phyloP scores from a whole-genome alignment of 2,329 filamentous ascomycete species.

The Nothophaeocryptopus gaeumannii region DNA sequence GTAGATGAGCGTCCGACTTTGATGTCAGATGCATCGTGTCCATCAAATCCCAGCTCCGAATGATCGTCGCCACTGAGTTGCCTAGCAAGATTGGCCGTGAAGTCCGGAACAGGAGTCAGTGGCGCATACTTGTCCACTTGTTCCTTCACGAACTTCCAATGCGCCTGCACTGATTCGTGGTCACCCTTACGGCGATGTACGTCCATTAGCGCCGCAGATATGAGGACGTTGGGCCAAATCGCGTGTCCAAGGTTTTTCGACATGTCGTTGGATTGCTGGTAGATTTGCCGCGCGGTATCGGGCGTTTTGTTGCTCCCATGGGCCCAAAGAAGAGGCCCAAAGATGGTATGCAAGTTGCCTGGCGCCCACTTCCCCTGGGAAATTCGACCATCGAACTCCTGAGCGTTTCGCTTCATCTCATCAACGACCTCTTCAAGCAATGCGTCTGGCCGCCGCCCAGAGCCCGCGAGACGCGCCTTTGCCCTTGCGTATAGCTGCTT shows the following conservation, averaged over 20 bases:
- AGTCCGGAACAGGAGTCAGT: slow-evolving; percentile 19
- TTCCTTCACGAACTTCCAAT: slow-evolving; percentile 63
- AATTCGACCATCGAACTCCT: too few species aligned
- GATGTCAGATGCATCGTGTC: too few species aligned
- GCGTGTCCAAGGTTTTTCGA: slow-evolving; percentile 4
- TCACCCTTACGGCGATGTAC: slow-evolving; percentile 58
- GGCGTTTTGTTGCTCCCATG: not conserved
- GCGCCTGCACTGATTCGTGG: slow-evolving; percentile 59
- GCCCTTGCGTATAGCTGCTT: slow-evolving; percentile 5
- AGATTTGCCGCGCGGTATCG: slow-evolving; percentile 54
- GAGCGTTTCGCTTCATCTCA: too few species aligned
- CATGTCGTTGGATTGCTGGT: slow-evolving; percentile 49
- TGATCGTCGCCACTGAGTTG: slow-evolving; percentile 6
- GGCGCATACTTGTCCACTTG: slow-evolving; percentile 45
- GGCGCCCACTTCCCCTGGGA: too few species aligned
- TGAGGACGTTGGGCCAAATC: slow-evolving; percentile 23
- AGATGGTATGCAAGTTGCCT: too few species aligned
- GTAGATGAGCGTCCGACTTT: too few species aligned
- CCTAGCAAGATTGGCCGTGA: slow-evolving; percentile 1
- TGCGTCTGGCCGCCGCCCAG: too few species aligned
- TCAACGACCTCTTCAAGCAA: too few species aligned
- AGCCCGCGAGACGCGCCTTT: not conserved
- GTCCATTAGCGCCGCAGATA: slow-evolving; percentile 67
- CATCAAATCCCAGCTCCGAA: slow-evolving; percentile 18
- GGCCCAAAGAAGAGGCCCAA: too few species aligned